Percentiles rank a stretch among this genome's conserved stretches.
Conservation (phyloP, 75 land plant genomes). For the Selaginella moellendorffii region DNA sequence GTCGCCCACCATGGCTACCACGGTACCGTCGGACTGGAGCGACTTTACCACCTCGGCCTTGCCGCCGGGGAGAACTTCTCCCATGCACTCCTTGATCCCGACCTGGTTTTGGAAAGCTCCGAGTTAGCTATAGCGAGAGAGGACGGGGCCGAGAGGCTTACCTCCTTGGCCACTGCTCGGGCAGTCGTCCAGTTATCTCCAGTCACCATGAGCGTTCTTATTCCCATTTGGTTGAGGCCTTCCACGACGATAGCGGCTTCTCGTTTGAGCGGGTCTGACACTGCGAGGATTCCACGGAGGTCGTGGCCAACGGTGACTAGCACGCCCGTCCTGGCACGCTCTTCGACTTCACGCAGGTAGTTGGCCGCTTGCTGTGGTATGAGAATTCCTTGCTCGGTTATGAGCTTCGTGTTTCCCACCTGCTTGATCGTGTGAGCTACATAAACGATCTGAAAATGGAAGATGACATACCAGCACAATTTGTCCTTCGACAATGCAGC, state of each 20-base stretch:
- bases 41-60: conserved; percentile 61
- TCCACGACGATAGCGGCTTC: conserved; percentile 51
- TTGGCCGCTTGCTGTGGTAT: conserved; percentile 32
- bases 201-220: conserved; percentile 58
- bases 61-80: conserved; percentile 58
- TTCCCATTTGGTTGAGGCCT: conserved; percentile 45
- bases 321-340: conserved; percentile 48
- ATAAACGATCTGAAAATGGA: neutral
- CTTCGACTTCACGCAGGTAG: conserved; percentile 24
- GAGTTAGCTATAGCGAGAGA: too few relatives aligned
- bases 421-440: neutral
- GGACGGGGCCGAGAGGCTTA: too few relatives aligned
- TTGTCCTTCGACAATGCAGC: conserved; percentile 50
- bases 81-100: conserved; percentile 54
- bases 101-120: conserved; percentile 13
- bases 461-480: conserved; percentile 33
- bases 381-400: conserved; percentile 25
- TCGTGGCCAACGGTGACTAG: too few relatives aligned
- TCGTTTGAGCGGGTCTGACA: conserved; percentile 71
- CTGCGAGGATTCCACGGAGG: conserved; percentile 40
- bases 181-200: conserved; percentile 86
- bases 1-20: conserved; percentile 97
- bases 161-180: conserved; percentile 60
- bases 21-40: conserved; percentile 64
- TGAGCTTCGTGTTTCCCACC: conserved; percentile 53